These are phyloP conservation scores for Achaetomium macrosporum DNA, from an alignment of 2,329 filamentous ascomycete genomes.

Conservation along the genomic window DNA sequence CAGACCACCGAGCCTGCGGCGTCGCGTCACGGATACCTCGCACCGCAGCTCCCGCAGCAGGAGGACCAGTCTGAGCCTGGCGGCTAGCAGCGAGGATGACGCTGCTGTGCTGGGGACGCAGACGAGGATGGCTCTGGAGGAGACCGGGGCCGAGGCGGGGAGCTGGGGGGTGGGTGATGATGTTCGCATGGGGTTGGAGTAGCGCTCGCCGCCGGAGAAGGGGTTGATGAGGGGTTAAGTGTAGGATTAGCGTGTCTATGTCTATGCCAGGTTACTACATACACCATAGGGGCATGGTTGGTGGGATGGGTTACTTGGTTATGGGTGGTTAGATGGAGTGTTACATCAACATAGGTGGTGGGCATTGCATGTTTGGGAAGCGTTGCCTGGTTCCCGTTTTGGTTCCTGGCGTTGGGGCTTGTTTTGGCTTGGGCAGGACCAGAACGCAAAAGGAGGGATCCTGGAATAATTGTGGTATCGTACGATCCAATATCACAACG, in stretches of 20 bases:
- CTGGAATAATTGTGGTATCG: no score
- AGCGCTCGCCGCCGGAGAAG: background rate
- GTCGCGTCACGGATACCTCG: conserved; percentile 28
- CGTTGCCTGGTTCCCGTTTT: background rate
- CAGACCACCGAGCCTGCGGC: conserved; percentile 36
- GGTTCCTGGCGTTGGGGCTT: no score
- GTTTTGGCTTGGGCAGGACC: no score
- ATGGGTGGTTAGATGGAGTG: background rate
- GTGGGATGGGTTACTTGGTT: background rate
- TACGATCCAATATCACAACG: no score
- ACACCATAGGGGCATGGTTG: background rate
- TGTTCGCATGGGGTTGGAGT: conserved; percentile 76
- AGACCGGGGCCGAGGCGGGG: conserved; percentile 47
- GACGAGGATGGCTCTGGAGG: conserved; percentile 48
- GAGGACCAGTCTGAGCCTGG: conserved; percentile 24
- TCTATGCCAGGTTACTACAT: no score
- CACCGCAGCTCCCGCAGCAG: conserved; percentile 19
- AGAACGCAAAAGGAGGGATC: no score
- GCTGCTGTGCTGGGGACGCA: conserved; percentile 36
- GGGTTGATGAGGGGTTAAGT: background rate
- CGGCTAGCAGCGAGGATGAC: conserved; percentile 36
- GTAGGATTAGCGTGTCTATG: background rate
- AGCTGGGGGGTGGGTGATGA: conserved; percentile 82
- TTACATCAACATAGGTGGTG: background rate
- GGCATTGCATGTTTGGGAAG: background rate